phyloP scores from a whole-genome alignment of 202 grass and related monocot genomes.

The Zoysia matrella region DNA sequence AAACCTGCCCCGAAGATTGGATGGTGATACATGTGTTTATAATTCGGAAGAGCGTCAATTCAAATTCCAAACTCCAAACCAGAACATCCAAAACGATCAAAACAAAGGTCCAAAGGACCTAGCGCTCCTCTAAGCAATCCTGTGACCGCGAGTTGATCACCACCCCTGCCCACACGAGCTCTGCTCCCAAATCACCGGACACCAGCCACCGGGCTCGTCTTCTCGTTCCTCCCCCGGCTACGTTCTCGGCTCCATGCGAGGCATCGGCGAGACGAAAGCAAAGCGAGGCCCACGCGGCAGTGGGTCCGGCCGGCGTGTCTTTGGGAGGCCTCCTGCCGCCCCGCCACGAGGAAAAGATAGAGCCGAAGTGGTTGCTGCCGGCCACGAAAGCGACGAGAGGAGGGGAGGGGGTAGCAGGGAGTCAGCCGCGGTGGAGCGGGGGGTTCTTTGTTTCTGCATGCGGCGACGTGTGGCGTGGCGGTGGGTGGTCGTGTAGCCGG shows the following conservation, averaged over 20 bases:
- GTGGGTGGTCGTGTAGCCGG: background rate
- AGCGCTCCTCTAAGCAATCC: background rate
- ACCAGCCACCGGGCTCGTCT: slow-evolving; percentile 19
- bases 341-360: slow-evolving; percentile 22
- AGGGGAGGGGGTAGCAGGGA: background rate
- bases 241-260: background rate
- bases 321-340: slow-evolving; percentile 38
- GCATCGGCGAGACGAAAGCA: slow-evolving; percentile 16
- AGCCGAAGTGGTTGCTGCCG: slow-evolving; percentile 26
- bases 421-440: background rate
- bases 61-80: slow-evolving; percentile 19
- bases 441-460: background rate
- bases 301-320: slow-evolving; percentile 38
- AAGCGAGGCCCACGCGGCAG: background rate
- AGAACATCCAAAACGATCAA: slow-evolving; percentile 1
- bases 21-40: background rate
- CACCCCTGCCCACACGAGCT: background rate
- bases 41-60: slow-evolving; percentile 11
- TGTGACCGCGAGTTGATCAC: slow-evolving; percentile 9
- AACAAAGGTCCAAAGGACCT: background rate
- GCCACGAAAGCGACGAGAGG: slow-evolving; percentile 34
- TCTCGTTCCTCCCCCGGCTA: no score
- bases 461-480: slow-evolving; percentile 28
- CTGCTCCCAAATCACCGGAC: slow-evolving; percentile 1
- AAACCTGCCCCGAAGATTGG: background rate